These are phyloP conservation scores for Gryganskiella cystojenkinii DNA, from an alignment of 192 early-diverging fungal species.

Conservation along the genomic window DNA sequence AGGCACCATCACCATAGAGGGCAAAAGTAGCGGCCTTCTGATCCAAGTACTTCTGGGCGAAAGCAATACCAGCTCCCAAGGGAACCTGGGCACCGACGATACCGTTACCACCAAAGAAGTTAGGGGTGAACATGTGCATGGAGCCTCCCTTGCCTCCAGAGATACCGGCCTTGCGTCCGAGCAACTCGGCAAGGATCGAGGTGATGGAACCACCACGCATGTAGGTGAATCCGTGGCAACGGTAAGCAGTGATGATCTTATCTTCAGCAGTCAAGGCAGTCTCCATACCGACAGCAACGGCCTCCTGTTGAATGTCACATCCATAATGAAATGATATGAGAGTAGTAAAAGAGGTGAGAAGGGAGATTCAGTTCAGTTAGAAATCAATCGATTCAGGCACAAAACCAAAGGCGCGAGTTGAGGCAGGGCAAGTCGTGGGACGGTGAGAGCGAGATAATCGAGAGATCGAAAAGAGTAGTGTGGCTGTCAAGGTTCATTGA, in stretches of 20 bases:
- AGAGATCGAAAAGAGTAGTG: background rate
- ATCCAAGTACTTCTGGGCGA: conserved; percentile 92
- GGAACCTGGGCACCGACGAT: conserved; percentile 98
- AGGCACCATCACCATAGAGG: conserved; percentile 97
- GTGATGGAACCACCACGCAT: conserved; percentile 78
- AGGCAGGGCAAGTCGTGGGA: background rate
- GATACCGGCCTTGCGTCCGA: conserved; percentile 86
- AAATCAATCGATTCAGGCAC: too few relatives aligned
- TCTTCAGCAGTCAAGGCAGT: conserved; percentile 89
- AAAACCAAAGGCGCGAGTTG: too few relatives aligned
- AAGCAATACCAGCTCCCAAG: conserved; percentile 85
- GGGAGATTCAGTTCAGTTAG: too few relatives aligned
- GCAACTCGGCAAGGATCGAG: conserved; percentile 81
- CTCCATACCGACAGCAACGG: conserved; percentile 94
- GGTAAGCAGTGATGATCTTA: conserved; percentile 96
- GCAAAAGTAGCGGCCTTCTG: conserved; percentile 85
- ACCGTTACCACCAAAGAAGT: conserved; percentile 99
- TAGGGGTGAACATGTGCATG: conserved; percentile 98
- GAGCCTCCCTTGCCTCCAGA: conserved; percentile 98
- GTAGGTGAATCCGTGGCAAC: conserved; percentile 97
- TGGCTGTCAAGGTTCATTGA: background rate
- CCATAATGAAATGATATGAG: too few relatives aligned
- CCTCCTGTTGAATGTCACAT: conserved; percentile 63
- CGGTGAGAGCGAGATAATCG: background rate
- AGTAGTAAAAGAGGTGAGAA: too few relatives aligned